Conservation (phyloP, 305 asterid genomes). For the Fraxinus angustifolia region DNA sequence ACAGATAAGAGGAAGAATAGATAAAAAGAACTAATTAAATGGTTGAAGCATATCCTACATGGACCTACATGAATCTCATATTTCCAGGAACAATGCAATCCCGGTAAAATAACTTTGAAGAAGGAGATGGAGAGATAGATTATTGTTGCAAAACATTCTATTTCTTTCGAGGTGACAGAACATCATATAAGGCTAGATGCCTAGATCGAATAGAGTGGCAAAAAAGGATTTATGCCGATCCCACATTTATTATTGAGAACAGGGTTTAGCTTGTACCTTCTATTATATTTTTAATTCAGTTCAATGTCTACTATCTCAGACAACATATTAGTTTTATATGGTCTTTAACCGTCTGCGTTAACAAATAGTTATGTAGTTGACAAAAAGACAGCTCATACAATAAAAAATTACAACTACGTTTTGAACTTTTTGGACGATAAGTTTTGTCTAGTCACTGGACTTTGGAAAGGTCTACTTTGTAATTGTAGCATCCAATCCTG, state of each 20-base stretch:
- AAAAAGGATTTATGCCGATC: neutral
- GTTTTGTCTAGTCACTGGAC: neutral
- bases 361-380: neutral
- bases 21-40: neutral
- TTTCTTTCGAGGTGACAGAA: neutral
- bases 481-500: neutral
- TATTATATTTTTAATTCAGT: neutral
- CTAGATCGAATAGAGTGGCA: neutral
- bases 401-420: neutral
- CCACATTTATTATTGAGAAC: neutral
- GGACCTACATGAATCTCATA: neutral
- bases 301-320: neutral
- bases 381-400: neutral
- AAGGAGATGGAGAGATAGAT: neutral
- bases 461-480: neutral
- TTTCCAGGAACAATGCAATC: neutral
- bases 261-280: neutral
- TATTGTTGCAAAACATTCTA: neutral
- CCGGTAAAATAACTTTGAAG: neutral
- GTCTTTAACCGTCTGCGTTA: neutral
- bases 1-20: constrained; percentile 2
- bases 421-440: neutral
- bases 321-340: neutral
- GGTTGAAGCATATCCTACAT: neutral
- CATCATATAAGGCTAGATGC: neutral